phyloP scores from a whole-genome alignment of 257 asterid species.

The Anisodus tanguticus region DNA sequence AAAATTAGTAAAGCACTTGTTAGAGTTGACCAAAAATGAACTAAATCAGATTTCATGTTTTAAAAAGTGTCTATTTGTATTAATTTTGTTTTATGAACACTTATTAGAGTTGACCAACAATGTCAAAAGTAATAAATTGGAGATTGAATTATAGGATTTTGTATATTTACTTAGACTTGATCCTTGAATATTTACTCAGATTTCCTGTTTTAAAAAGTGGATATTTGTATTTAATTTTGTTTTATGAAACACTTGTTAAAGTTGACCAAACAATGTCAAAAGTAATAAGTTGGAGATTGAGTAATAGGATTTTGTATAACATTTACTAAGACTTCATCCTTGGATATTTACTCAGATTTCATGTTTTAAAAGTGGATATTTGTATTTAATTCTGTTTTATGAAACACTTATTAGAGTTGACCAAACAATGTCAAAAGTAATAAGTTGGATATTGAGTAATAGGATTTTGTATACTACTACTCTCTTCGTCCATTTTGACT shows the following conservation, averaged over 20 bases:
- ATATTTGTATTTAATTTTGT: background rate
- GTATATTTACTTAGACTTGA: background rate
- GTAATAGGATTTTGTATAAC: background rate
- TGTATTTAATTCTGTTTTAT: background rate
- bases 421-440: background rate
- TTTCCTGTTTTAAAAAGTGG: background rate
- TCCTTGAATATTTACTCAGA: background rate
- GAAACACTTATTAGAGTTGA: background rate
- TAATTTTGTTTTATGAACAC: background rate
- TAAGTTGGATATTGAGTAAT: background rate
- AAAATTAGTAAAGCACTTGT: background rate
- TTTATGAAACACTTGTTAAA: background rate
- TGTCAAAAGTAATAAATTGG: background rate
- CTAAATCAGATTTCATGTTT: background rate
- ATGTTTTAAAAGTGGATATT: background rate
- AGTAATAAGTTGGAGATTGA: background rate
- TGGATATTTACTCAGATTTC: background rate
- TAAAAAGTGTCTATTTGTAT: conserved; percentile 2
- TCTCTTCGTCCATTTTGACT: too few relatives aligned
- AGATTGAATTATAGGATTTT: background rate
- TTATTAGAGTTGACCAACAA: conserved; percentile 2
- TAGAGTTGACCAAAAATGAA: conserved; percentile 20
- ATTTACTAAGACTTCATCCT: background rate
- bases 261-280: background rate
- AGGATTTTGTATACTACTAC: background rate